A percentile compares a stretch with the other conserved stretches of the same genome.
phyloP scores from a whole-genome alignment of 106 monocot genomes.

The Acorus gramineus region DNA sequence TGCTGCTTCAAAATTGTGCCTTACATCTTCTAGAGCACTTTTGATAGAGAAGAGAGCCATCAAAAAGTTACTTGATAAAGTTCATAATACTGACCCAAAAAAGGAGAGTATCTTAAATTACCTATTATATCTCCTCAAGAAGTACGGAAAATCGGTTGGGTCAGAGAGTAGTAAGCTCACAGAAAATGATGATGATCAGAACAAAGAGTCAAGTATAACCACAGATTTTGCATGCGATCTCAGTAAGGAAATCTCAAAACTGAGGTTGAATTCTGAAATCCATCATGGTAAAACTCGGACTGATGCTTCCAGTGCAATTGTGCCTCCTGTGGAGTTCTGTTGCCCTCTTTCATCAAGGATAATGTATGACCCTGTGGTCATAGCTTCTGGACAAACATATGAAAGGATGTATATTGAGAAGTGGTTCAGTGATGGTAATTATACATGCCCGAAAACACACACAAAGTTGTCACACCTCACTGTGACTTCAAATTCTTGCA shows the following conservation, averaged over 20 bases:
- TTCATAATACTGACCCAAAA: constrained; percentile 27
- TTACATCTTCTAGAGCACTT: constrained; percentile 56
- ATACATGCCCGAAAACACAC: constrained; percentile 76
- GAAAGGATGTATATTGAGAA: constrained; percentile 65
- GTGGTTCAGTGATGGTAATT: constrained; percentile 82
- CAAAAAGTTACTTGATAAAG: constrained; percentile 52
- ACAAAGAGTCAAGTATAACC: neutral
- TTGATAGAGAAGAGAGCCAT: constrained; percentile 77
- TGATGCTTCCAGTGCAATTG: constrained; percentile 8
- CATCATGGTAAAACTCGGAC: constrained; percentile 7
- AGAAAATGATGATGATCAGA: constrained; percentile 14
- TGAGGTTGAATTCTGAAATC: neutral
- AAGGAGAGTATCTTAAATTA: constrained; percentile 50
- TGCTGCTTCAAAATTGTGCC: constrained; percentile 48
- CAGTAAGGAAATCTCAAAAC: neutral
- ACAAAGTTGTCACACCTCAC: constrained; percentile 38
- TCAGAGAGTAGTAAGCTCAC: constrained; percentile 12
- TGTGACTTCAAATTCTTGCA: constrained; percentile 55
- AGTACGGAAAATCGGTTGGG: constrained; percentile 36
- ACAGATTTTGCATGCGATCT: constrained; percentile 8
- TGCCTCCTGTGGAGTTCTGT: constrained; percentile 56
- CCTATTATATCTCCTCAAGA: constrained; percentile 61
- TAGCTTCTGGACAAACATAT: constrained; percentile 83
- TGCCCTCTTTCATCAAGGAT: constrained; percentile 77
- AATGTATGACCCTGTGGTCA: constrained; percentile 90